phyloP scores from a whole-genome alignment of 345 rosid genomes.

The Populus nigra region DNA sequence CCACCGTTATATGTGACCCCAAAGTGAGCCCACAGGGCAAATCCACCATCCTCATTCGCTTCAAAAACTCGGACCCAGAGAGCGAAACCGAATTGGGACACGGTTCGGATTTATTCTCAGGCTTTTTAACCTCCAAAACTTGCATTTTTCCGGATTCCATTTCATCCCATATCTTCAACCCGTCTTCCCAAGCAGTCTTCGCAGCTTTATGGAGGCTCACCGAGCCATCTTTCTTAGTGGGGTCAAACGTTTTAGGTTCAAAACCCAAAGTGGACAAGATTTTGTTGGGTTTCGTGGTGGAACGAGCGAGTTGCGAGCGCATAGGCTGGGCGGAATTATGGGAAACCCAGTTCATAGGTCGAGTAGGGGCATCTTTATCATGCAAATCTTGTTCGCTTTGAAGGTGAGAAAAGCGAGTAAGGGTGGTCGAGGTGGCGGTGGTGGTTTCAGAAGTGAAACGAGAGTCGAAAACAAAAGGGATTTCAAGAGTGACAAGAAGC shows the following conservation, averaged over 20 bases:
- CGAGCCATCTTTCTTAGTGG: slow-evolving; percentile 52
- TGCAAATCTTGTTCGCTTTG: slow-evolving; percentile 46
- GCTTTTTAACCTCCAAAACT: slow-evolving; percentile 5
- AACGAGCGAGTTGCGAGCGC: slow-evolving; percentile 3
- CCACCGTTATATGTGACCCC: slow-evolving; percentile 85
- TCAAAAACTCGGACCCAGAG: slow-evolving; percentile 57
- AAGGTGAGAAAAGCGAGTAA: slow-evolving; percentile 46
- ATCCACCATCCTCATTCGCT: slow-evolving; percentile 47
- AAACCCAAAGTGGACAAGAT: slow-evolving; percentile 59
- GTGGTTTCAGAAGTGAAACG: slow-evolving; percentile 46
- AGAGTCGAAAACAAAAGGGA: slow-evolving; percentile 71
- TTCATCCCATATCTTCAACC: slow-evolving; percentile 68
- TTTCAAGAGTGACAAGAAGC: slow-evolving; percentile 61
- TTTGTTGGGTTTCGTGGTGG: slow-evolving; percentile 9
- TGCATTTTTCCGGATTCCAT: slow-evolving; percentile 46
- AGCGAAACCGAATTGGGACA: slow-evolving; percentile 66
- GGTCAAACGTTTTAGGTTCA: slow-evolving; percentile 51
- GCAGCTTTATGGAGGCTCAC: slow-evolving; percentile 78
- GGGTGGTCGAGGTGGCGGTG: neutral
- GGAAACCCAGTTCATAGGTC: slow-evolving; percentile 51
- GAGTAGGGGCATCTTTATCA: slow-evolving; percentile 47
- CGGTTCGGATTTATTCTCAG: slow-evolving; percentile 39
- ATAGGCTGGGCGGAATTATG: slow-evolving; percentile 34
- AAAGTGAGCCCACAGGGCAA: slow-evolving; percentile 84
- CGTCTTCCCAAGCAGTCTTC: slow-evolving; percentile 67